Base-by-base conservation (phyloP, 441 rosid species). In the Adansonia gregorii region DNA sequence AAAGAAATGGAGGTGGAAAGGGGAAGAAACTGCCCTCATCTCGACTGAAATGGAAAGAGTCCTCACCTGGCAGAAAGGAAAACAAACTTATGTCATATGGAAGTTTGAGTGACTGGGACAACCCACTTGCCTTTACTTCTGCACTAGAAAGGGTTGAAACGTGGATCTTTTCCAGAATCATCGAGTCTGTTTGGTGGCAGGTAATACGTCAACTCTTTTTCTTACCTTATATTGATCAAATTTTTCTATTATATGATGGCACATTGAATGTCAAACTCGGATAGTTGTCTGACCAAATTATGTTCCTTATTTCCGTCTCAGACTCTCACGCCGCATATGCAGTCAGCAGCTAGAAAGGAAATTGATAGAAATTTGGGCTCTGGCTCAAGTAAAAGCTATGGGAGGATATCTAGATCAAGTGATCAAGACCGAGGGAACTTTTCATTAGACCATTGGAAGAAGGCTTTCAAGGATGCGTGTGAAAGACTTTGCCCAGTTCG, bases 181-280 rank as follows among this genome's bases (percentile, higher is more conserved):
- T 94, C n/a, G 98, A 97, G 86, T 97, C 99, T 72, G 88, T 97
- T 66, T 94, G 99, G 99, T 97, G 98, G 99, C 99, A 96, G 98
- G 98, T 96, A 76, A 65, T 39, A 20, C 41, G 39, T 73, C 70
- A 49, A 61, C 60, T 73, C 54, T 45, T 65, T 55, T 60, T 41
- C 66, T 68, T 49, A 70, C 17, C 15, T 64, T 54, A 3, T 12
- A 51, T 67, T 71, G 10, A 4, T 74, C 49, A 10, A 46, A 17
- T 8, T 76, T 78, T 67, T 52, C 52, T 52, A 11, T 67, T 56
- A n/a, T 49, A 22, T 31, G 31, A 59, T 52, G 12, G 7, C 66
- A 54, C 69, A 9, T 8, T 72, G 15, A 27, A 56, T 72, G 43
- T 8, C 41, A 49, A 14, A 43, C n/a, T 49, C 51, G 11, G 24